Conservation (phyloP, 2,329 filamentous ascomycete species). For the Aspergillus caelatus region DNA sequence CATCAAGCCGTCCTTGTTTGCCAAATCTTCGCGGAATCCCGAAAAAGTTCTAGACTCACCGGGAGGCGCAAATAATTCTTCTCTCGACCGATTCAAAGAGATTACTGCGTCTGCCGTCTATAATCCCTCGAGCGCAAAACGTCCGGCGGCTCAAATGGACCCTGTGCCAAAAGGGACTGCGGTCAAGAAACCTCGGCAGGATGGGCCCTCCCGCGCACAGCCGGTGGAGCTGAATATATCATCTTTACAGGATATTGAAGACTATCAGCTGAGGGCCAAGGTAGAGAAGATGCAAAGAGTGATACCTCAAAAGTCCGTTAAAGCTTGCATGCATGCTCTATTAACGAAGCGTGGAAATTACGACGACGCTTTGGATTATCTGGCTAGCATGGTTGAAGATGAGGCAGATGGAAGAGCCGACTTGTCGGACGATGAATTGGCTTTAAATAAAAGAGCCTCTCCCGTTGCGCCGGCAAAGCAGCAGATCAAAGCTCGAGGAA, state of each 20-base stretch:
- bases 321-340: constrained; percentile 55
- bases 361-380: constrained; percentile 55
- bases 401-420: constrained; percentile 16
- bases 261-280: constrained; percentile 53
- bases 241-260: constrained; percentile 53
- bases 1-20: constrained; percentile 64
- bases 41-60: constrained; percentile 49
- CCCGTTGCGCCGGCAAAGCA: constrained; percentile 48
- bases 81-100: constrained; percentile 44
- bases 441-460: constrained; percentile 24
- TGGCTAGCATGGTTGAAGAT: constrained; percentile 47
- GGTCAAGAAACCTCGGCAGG: constrained; percentile 46
- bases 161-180: constrained; percentile 39
- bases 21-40: constrained; percentile 45
- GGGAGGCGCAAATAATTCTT: constrained; percentile 27
- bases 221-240: constrained; percentile 47
- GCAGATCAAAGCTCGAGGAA: constrained; percentile 56
- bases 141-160: constrained; percentile 48
- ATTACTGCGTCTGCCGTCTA: constrained; percentile 49
- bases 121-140: constrained; percentile 43
- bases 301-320: constrained; percentile 50
- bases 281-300: constrained; percentile 56
- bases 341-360: constrained; percentile 54
- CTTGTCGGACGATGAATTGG: constrained; percentile 48
- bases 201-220: constrained; percentile 49